phyloP scores from a whole-genome alignment of 2,329 filamentous ascomycete species.

The Lachnellula subtilissima region DNA sequence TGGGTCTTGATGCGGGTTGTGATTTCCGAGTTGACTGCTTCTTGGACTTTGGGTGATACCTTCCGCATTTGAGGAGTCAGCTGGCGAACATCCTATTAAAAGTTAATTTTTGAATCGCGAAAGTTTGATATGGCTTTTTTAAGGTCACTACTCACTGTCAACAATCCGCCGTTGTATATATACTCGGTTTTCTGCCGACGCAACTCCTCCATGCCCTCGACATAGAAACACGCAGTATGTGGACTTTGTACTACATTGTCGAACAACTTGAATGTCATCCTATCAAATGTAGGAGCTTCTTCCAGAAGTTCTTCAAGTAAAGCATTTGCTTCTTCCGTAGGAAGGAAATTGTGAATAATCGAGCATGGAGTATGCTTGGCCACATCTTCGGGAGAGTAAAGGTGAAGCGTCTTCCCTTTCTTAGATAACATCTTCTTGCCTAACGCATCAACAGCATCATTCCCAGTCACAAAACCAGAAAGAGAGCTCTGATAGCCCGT shows the following conservation, averaged over 20 bases:
- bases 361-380: constrained; percentile 83
- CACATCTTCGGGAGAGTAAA: constrained; percentile 78
- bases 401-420: constrained; percentile 76
- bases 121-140: too few relatives aligned
- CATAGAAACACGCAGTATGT: constrained; percentile 79
- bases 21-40: constrained; percentile 75
- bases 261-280: constrained; percentile 77
- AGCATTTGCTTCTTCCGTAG: constrained; percentile 62
- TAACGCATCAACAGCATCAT: constrained; percentile 10
- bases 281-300: constrained; percentile 67
- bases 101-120: background rate
- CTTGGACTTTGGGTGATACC: constrained; percentile 65
- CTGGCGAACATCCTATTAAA: constrained; percentile 62
- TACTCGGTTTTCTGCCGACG: constrained; percentile 71
- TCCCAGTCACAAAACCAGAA: constrained; percentile 39
- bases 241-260: constrained; percentile 81
- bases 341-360: constrained; percentile 87
- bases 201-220: constrained; percentile 67
- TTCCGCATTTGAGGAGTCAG: constrained; percentile 69
- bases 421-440: constrained; percentile 54
- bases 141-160: constrained; percentile 47
- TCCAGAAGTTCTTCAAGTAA: constrained; percentile 71
- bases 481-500: constrained; percentile 61
- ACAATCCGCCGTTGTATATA: constrained; percentile 72
- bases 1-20: constrained; percentile 60